Percentiles rank a stretch among this genome's conserved stretches.
These are phyloP conservation scores for Orbilia oligospora DNA, from an alignment of 2,329 filamentous ascomycete genomes.

Conservation along the genomic window DNA sequence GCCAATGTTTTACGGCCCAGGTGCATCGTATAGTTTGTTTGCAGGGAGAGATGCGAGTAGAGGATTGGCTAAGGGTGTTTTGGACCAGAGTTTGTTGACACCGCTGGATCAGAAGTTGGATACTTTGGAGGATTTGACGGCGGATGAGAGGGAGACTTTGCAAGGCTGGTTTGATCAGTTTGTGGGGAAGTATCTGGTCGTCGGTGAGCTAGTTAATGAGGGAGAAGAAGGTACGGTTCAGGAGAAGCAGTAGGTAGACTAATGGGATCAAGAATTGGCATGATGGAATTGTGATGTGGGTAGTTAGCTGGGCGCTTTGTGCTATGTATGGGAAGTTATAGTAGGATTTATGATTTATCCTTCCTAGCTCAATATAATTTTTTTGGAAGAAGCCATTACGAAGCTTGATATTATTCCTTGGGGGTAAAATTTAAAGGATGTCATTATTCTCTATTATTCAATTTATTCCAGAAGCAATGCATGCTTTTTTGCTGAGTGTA, in stretches of 20 bases:
- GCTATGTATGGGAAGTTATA: not conserved
- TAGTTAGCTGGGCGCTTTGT: not conserved
- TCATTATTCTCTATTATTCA: slow-evolving; percentile 49
- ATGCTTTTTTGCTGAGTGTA: slow-evolving; percentile 24
- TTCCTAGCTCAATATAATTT: not conserved
- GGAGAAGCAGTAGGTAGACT: slow-evolving; percentile 8
- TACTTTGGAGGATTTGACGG: slow-evolving; percentile 71
- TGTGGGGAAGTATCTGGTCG: slow-evolving; percentile 92
- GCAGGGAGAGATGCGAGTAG: slow-evolving; percentile 91
- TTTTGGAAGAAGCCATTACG: not conserved
- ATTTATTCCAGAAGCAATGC: slow-evolving; percentile 41
- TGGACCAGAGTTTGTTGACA: slow-evolving; percentile 95
- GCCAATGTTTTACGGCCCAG: slow-evolving; percentile 96
- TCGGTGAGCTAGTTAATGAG: slow-evolving; percentile 81
- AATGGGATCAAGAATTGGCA: not conserved
- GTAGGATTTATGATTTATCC: slow-evolving; percentile 1
- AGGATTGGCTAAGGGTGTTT: slow-evolving; percentile 89
- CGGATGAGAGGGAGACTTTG: slow-evolving; percentile 74
- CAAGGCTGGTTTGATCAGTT: slow-evolving; percentile 95
- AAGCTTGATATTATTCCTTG: slow-evolving; percentile 65
- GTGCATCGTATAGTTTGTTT: slow-evolving; percentile 95
- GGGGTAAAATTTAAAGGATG: slow-evolving; percentile 79
- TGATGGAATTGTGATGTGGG: not conserved
- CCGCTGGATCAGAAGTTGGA: slow-evolving; percentile 74
- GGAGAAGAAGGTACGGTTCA: slow-evolving; percentile 57